These are phyloP conservation scores for Triticum urartu DNA, from an alignment of 176 grass and related monocot species.

Conservation along the genomic window DNA sequence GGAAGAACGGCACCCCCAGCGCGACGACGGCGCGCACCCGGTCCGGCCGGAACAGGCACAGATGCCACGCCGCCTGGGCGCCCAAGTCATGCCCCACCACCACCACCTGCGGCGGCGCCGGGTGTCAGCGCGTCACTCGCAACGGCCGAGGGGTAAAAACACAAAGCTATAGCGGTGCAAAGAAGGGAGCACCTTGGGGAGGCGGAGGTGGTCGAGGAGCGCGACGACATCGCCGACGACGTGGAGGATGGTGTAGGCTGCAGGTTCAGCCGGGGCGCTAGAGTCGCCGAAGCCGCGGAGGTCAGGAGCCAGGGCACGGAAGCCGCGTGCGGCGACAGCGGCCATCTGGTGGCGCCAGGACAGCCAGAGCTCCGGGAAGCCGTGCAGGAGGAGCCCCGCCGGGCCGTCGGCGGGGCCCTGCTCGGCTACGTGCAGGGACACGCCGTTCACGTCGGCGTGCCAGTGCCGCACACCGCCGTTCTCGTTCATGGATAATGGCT, in stretches of 20 bases:
- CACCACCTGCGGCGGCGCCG: slow-evolving; percentile 27
- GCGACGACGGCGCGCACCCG: slow-evolving; percentile 34
- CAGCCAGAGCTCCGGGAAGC: slow-evolving; percentile 74
- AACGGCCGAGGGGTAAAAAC: not conserved
- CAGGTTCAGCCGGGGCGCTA: slow-evolving; percentile 25
- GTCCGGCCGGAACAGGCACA: slow-evolving; percentile 61
- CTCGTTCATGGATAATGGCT: not conserved
- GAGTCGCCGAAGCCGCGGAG: slow-evolving; percentile 63
- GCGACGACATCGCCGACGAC: slow-evolving; percentile 53
- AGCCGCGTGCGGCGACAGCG: slow-evolving; percentile 44
- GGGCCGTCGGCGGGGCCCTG: slow-evolving; percentile 29
- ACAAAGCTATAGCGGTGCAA: not conserved
- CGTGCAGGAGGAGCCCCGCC: slow-evolving; percentile 56
- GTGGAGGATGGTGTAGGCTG: slow-evolving; percentile 44
- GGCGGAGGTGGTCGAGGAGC: slow-evolving; percentile 42
- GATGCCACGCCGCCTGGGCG: slow-evolving; percentile 44
- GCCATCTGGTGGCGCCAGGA: slow-evolving; percentile 66
- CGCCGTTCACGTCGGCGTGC: slow-evolving; percentile 40
- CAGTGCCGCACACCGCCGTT: slow-evolving; percentile 49
- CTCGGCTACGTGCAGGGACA: slow-evolving; percentile 60
- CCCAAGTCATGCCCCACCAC: slow-evolving; percentile 62
- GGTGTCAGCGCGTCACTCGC: not conserved
- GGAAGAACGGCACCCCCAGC: slow-evolving; percentile 40
- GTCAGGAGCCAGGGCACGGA: slow-evolving; percentile 53
- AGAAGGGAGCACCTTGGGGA: slow-evolving; percentile 35